Percentiles rank a stretch among this genome's conserved stretches.
phyloP scores from a whole-genome alignment of 2,329 filamentous ascomycete species.

The Nemania serpens region DNA sequence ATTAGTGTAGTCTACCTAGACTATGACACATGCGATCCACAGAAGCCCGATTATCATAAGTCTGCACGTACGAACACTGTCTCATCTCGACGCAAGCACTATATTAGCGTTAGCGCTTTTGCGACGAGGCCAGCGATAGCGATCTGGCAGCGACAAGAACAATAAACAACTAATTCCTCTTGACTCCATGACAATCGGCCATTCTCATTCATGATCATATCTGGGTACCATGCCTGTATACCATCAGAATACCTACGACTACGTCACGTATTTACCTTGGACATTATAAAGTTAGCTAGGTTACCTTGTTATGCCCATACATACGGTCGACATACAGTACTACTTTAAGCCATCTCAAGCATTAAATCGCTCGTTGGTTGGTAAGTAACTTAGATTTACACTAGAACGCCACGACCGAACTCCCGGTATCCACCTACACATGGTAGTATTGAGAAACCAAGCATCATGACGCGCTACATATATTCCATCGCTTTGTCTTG shows the following conservation, averaged over 20 bases:
- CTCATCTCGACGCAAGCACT: neutral
- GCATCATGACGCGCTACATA: conserved; percentile 3
- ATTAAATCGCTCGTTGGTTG: conserved; percentile 4
- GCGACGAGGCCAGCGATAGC: neutral
- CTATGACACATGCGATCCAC: too few relatives aligned
- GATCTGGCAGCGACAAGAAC: neutral
- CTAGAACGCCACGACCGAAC: conserved; percentile 5
- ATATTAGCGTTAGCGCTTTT: neutral
- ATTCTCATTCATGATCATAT: neutral
- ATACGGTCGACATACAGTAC: too few relatives aligned
- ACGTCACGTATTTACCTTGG: too few relatives aligned
- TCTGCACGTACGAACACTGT: neutral
- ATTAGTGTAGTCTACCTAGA: too few relatives aligned
- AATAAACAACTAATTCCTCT: neutral
- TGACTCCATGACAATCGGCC: neutral
- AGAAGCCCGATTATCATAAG: neutral
- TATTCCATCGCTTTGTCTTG: neutral
- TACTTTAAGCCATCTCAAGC: neutral
- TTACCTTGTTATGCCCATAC: too few relatives aligned
- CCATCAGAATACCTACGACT: too few relatives aligned
- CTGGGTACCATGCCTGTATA: neutral
- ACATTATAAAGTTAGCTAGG: too few relatives aligned
- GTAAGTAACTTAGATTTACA: neutral
- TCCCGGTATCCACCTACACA: conserved; percentile 20
- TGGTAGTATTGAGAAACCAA: conserved; percentile 4